Evolutionary conservation across 1,139 yeast genomes (phyloP).

Genomic region (Eremothecium sinecaudum): DNA sequence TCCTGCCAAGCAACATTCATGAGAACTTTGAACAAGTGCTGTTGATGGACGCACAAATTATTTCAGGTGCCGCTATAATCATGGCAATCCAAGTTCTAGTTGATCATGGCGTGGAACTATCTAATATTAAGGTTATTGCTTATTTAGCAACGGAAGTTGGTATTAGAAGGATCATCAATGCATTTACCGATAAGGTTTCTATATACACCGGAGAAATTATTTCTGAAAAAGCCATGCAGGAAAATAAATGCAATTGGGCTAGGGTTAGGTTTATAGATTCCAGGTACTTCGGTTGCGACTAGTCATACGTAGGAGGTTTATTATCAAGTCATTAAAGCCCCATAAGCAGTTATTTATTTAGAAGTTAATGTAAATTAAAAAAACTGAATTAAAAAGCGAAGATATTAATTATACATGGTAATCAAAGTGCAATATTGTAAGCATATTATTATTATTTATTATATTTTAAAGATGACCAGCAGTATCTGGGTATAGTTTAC

Average conservation of each 20-base stretch:
- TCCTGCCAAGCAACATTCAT: slow-evolving; percentile 39
- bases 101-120: slow-evolving; percentile 65
- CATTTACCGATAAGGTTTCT: slow-evolving; percentile 54
- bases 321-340: no score
- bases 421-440: no score
- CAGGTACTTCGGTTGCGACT: slow-evolving; percentile 56
- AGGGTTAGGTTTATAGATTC: slow-evolving; percentile 66
- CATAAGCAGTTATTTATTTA: no score
- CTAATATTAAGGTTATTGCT: slow-evolving; percentile 58
- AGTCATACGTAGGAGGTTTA: no score
- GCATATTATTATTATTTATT: no score
- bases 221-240: slow-evolving; percentile 23
- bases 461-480: no score
- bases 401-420: no score
- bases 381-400: no score
- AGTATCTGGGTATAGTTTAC: no score
- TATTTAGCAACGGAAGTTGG: slow-evolving; percentile 79
- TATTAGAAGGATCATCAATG: slow-evolving; percentile 60
- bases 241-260: slow-evolving; percentile 37
- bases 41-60: slow-evolving; percentile 76
- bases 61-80: slow-evolving; percentile 87
- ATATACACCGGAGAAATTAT: slow-evolving; percentile 65
- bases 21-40: slow-evolving; percentile 40
- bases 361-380: no score
- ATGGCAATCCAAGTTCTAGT: slow-evolving; percentile 86